Base-by-base conservation (phyloP, 345 rosid species). In the Acer saccharum region DNA sequence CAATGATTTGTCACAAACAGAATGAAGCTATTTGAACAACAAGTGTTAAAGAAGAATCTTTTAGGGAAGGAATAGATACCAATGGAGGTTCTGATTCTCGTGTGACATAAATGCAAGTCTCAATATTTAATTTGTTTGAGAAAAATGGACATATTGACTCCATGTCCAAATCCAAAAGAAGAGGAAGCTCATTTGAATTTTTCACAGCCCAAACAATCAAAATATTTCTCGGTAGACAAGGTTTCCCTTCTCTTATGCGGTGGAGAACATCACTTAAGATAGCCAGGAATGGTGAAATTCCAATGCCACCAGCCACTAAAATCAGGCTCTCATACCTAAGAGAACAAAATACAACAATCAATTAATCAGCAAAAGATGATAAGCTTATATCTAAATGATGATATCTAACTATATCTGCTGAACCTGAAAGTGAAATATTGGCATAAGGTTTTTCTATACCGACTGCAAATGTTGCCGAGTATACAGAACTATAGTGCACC, bases 301-400 rank as follows among this genome's bases (percentile, higher is more conserved):
- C 99, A 48, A 92, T 93, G 63, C 99, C 98, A 73, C 99, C 99
- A 2, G 98, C 99, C 17, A 95, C 94, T 77, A 95, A 81, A 62
- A 95, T 78, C 57, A 95, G 88, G 88, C 91, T 89, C 80, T 93
- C 94, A 23, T 93, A 93, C 89, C 98, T 95, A 80, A 27, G 20
- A 77, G 58, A 83, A 46, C 10, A 78, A 50, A 70, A 58, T 21
- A 32, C 18, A 6, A 43, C 17, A 18, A 18, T 76, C 23, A 81
- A 29, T 13, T 35, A n/a, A 72, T 61, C 50, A 73, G 41, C 1
- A 72, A 43, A 3, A 29, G 6, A 62, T 13, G n/a, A 43, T 10
- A 43, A 43, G 46, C 10, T 43, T 43, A 43, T 6, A 43, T 43
- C 46, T 43, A 7, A 43, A 43, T 43, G 46, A 43, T 43, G 46